These are phyloP conservation scores for Hymenoscyphus scutula DNA, from an alignment of 2,329 filamentous ascomycete species.

Conservation along the genomic window DNA sequence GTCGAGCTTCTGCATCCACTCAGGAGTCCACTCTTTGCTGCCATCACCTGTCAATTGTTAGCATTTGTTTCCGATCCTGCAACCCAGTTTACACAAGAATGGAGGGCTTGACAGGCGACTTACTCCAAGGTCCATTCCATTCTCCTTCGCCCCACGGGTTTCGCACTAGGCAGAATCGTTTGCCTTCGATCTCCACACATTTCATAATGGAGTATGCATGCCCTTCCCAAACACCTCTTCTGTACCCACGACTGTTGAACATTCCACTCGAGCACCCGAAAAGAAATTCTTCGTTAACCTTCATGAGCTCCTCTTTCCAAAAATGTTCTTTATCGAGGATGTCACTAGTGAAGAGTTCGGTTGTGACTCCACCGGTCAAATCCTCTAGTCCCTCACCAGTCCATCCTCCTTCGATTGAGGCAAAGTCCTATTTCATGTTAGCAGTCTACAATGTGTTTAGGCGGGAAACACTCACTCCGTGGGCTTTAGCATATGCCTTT, in stretches of 20 bases:
- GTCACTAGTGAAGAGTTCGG: conserved; percentile 65
- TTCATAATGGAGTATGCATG: conserved; percentile 45
- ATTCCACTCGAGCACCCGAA: conserved; percentile 59
- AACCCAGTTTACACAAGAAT: neutral
- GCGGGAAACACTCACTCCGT: conserved; percentile 47
- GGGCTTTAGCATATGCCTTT: conserved; percentile 82
- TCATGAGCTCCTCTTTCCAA: conserved; percentile 77
- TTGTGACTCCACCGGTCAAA: conserved; percentile 67
- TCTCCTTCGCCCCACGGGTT: conserved; percentile 61
- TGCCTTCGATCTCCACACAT: conserved; percentile 50
- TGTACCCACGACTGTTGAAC: conserved; percentile 33
- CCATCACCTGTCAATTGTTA: conserved; percentile 42
- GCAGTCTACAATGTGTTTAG: neutral
- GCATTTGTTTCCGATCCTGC: neutral
- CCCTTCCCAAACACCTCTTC: conserved; percentile 53
- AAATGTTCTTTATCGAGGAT: conserved; percentile 78
- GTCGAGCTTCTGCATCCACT: conserved; percentile 55
- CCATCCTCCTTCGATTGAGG: conserved; percentile 71
- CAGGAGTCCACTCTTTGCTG: conserved; percentile 60
- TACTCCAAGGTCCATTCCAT: conserved; percentile 56
- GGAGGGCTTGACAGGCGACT: neutral
- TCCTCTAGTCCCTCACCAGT: conserved; percentile 56
- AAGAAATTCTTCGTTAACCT: conserved; percentile 77
- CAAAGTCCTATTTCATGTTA: conserved; percentile 58
- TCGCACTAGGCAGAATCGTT: conserved; percentile 50